phyloP scores from a whole-genome alignment of 129 eudicot genomes.

The Helianthus tuberosus region DNA sequence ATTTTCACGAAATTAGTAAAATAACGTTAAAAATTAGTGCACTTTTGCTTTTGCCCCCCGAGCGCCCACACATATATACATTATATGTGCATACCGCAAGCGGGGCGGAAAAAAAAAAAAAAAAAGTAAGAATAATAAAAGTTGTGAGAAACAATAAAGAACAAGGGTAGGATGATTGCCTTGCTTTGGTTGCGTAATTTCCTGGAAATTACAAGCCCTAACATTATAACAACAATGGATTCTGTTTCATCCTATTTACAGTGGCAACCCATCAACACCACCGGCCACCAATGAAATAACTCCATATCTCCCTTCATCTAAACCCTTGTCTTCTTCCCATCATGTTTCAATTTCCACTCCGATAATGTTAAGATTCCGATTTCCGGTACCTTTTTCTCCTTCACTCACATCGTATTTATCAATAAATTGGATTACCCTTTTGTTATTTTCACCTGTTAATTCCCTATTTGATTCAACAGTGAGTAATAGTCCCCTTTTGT shows the following conservation, averaged over 20 bases:
- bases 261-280: constrained; percentile 11
- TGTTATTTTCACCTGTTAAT: neutral
- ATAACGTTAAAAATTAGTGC: too few relatives aligned
- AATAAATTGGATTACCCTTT: constrained; percentile 6
- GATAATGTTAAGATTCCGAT: constrained; percentile 26
- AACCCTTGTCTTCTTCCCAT: neutral
- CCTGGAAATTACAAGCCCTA: constrained; percentile 9
- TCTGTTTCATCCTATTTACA: neutral
- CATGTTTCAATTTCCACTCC: constrained; percentile 11
- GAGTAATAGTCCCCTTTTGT: neutral
- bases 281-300: neutral
- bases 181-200: neutral
- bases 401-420: constrained; percentile 15
- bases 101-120: too few relatives aligned
- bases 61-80: too few relatives aligned
- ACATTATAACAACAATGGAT: neutral
- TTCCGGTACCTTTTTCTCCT: neutral
- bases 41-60: too few relatives aligned
- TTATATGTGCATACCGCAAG: too few relatives aligned
- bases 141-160: neutral
- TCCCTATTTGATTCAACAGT: neutral
- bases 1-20: too few relatives aligned
- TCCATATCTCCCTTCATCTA: neutral
- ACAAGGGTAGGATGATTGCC: neutral
- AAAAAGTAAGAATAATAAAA: neutral